Conservation (phyloP, 176 grass and related monocot genomes). For the Rhynchospora tenuis region DNA sequence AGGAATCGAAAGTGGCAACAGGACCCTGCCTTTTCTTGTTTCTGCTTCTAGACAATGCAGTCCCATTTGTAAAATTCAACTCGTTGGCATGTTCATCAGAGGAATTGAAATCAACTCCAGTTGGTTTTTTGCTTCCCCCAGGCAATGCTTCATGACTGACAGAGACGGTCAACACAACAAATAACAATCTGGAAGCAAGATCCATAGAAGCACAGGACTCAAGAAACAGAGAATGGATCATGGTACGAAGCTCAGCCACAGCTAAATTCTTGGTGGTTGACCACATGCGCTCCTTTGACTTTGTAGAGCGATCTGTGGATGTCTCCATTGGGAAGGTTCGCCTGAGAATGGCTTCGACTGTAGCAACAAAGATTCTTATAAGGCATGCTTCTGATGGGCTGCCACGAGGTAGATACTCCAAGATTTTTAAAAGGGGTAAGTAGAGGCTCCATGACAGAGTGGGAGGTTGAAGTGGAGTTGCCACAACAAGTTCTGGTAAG, state of each 20-base stretch:
- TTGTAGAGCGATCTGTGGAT: constrained; percentile 44
- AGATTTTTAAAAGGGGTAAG: constrained; percentile 84
- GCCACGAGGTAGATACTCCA: constrained; percentile 93
- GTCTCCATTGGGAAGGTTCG: constrained; percentile 81
- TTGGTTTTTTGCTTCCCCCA: constrained; percentile 91
- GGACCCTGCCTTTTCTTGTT: constrained; percentile 83
- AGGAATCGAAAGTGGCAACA: constrained; percentile 94
- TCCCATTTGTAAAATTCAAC: constrained; percentile 54
- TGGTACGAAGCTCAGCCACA: constrained; percentile 89
- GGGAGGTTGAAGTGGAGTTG: constrained; percentile 87
- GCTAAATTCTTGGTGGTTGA: constrained; percentile 67
- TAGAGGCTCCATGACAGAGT: constrained; percentile 94
- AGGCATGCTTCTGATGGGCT: constrained; percentile 98
- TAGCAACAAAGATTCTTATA: constrained; percentile 99
- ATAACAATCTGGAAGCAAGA: constrained; percentile 82
- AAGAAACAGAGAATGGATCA: constrained; percentile 95
- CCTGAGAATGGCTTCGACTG: constrained; percentile 93
- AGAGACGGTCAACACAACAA: constrained; percentile 86
- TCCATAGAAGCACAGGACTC: constrained; percentile 97
- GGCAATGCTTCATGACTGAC: constrained; percentile 96
- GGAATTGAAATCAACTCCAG: constrained; percentile 64
- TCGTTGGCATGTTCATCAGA: constrained; percentile 49
- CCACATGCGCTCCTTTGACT: constrained; percentile 48
- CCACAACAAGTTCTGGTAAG: constrained; percentile 95
- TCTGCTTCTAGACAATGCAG: constrained; percentile 30